Evolutionary conservation across 495 filamentous ascomycete genomes (phyloP).

Genomic region (Staphylotrichum tortipilum): DNA sequence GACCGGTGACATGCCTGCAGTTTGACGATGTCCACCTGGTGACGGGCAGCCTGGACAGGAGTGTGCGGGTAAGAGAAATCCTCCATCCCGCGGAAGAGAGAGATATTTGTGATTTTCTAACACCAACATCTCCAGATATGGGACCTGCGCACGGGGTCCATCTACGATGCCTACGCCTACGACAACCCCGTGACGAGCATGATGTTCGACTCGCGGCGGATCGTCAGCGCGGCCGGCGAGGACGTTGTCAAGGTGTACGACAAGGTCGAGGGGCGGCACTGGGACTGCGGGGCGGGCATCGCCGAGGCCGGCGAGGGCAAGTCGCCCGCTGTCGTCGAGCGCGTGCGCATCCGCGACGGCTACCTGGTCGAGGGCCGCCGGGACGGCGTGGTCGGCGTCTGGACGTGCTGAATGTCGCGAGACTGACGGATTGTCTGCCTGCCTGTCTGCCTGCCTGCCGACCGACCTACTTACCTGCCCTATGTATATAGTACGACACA

Average conservation of each 20-base stretch:
- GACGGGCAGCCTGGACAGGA: slow-evolving; percentile 87
- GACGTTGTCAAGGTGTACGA: slow-evolving; percentile 95
- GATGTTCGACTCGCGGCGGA: slow-evolving; percentile 92
- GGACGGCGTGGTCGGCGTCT: slow-evolving; percentile 83
- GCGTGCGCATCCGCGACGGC: slow-evolving; percentile 84
- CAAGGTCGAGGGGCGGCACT: slow-evolving; percentile 89
- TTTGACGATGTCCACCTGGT: slow-evolving; percentile 95
- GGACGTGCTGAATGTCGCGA: slow-evolving; percentile 49
- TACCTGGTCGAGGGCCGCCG: slow-evolving; percentile 86
- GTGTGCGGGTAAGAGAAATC: slow-evolving; percentile 90
- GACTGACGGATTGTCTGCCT: too few species aligned
- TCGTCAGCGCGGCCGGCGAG: slow-evolving; percentile 84
- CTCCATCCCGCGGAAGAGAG: too few species aligned
- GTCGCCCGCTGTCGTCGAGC: slow-evolving; percentile 64
- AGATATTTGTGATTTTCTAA: too few species aligned
- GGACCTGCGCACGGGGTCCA: slow-evolving; percentile 94
- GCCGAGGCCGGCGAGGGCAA: slow-evolving; percentile 52
- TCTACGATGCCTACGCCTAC: slow-evolving; percentile 94
- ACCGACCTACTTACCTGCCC: too few species aligned
- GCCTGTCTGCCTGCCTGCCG: too few species aligned
- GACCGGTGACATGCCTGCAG: slow-evolving; percentile 87
- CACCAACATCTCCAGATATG: slow-evolving; percentile 90
- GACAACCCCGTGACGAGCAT: slow-evolving; percentile 89
- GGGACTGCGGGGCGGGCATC: slow-evolving; percentile 88
- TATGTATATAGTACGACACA: not conserved